Base-by-base conservation (phyloP, 139 green algal species). In the Picochlorum sp. region DNA sequence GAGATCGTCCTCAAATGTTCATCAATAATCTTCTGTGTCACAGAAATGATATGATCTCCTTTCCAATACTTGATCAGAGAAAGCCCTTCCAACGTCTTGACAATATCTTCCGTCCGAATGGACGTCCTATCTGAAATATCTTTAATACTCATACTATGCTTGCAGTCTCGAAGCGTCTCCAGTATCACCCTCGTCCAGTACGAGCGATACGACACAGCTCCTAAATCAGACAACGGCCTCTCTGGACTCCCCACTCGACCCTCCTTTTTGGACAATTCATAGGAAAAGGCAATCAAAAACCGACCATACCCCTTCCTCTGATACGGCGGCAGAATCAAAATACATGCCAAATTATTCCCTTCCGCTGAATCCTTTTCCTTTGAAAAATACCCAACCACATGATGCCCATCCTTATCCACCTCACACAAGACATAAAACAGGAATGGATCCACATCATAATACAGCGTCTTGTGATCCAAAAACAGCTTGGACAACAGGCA, bases 401-500 rank as follows among this genome's bases (percentile, higher is more conserved):
- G 93, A 68, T 89, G 84, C 90, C 94, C 50, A 80, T 84, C 64
- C 58, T 91, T 81, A 72, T 99, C 94, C 16, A 81, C 72, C 73
- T 98, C 94, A 71, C 89, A 97, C 49, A 99, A 73, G 24, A 99
- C 80, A 80, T 99, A 99, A 82, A 99, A 99, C 6, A 99, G 85
- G 78, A 99, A 99, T 49, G 95, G 87, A 80, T 98, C 94, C 13
- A 98, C 94, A 64, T 99, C 94, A 74, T 98, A 99, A 82, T 98
- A 99, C 3, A 98, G 85, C 47, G 94, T 99, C 81, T 99, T 99
- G 86, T 99, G 94, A 81, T 99, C 94, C 70, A 99, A 80, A 81
- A 99, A 99, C 58, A 99, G 87, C 84, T 99, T 99, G 68, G 92
- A 87, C 61, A 99, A 81, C 67, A 95, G 94, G 82, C 92, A 98